phyloP scores from a whole-genome alignment of 1,284 basidiomycete species.

The Pseudozyma hubeiensis region DNA sequence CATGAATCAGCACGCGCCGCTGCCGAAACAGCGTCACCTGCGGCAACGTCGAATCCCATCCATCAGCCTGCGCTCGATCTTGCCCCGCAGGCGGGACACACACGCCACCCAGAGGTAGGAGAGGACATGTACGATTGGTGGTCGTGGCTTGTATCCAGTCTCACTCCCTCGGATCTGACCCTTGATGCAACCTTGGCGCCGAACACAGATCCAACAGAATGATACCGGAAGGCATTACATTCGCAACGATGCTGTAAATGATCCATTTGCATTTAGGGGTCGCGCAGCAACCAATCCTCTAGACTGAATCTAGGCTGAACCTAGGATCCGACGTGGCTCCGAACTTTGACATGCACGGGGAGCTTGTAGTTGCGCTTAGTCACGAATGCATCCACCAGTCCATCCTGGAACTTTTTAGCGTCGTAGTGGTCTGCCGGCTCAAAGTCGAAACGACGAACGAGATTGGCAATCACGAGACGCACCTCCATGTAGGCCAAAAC shows the following conservation, averaged over 20 bases:
- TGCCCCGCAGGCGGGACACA: not conserved
- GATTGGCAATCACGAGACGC: conserved; percentile 22
- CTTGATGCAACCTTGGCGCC: not conserved
- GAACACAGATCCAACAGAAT: not conserved
- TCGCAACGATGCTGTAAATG: not conserved
- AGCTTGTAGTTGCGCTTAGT: conserved; percentile 19
- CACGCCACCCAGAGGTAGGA: conserved; percentile 12
- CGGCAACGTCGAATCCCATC: not conserved
- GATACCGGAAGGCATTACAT: not conserved
- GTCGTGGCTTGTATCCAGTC: conserved; percentile 31
- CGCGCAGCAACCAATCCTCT: no score
- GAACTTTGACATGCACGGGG: conserved; percentile 16
- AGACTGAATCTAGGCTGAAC: no score
- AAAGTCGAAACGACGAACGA: conserved; percentile 39
- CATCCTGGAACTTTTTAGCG: conserved; percentile 25
- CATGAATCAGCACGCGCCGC: not conserved
- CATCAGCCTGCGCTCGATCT: not conserved
- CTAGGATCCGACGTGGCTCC: conserved; percentile 15
- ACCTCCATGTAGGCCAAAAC: conserved; percentile 42
- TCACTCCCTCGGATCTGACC: conserved; percentile 10
- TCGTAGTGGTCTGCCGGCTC: conserved; percentile 17
- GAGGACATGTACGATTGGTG: conserved; percentile 38
- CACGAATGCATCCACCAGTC: conserved; percentile 17
- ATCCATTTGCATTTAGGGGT: no score
- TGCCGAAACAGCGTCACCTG: not conserved